Percentiles rank a stretch among this genome's conserved stretches.
Conservation (phyloP, 139 green algal genomes). For the Astrephomene gubernaculifera region DNA sequence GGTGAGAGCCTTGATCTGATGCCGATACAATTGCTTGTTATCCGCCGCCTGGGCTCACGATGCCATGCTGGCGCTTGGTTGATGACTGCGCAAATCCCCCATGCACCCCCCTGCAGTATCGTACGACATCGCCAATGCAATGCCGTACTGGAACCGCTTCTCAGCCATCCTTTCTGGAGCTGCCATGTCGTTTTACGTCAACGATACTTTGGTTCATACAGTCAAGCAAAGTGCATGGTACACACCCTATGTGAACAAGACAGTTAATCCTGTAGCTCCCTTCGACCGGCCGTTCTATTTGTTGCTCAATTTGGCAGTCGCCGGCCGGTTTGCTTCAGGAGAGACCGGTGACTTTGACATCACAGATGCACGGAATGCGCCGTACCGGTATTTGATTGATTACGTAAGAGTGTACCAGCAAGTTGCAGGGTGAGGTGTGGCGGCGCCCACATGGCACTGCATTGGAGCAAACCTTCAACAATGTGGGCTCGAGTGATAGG, state of each 20-base stretch:
- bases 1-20: no score
- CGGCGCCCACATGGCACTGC: not conserved
- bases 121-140: no score
- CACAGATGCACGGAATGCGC: not conserved
- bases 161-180: not conserved
- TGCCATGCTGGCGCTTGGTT: no score
- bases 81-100: no score
- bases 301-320: constrained; percentile 22
- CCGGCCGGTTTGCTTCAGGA: not conserved
- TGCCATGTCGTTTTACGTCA: constrained; percentile 5
- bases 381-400: constrained; percentile 1
- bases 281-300: constrained; percentile 16
- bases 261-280: not conserved
- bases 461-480: no score
- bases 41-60: no score
- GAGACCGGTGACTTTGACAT: not conserved
- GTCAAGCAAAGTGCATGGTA: not conserved
- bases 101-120: no score
- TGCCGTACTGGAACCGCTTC: not conserved
- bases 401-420: constrained; percentile 9
- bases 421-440: not conserved
- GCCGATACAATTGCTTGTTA: no score
- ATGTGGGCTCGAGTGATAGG: no score
- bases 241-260: not conserved
- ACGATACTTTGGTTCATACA: not conserved